These are phyloP conservation scores for Populus tremula DNA, from an alignment of 345 rosid genomes.

Conservation along the genomic window DNA sequence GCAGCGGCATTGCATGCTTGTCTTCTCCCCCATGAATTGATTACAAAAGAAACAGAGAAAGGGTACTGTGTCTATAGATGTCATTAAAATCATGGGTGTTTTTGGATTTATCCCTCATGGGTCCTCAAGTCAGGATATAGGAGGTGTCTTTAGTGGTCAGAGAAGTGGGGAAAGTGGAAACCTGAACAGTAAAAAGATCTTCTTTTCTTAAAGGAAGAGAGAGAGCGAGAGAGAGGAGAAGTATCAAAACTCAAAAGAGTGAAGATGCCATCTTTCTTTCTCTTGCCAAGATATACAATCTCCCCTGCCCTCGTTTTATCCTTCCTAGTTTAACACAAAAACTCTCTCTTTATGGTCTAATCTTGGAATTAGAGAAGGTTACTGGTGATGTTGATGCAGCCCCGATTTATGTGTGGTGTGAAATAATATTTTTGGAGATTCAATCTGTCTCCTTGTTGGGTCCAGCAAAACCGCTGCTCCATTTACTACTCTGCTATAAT, in stretches of 20 bases:
- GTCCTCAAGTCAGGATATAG: constrained; percentile 20
- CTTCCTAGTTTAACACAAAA: not conserved
- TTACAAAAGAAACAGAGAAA: not conserved
- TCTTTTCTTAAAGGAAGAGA: constrained; percentile 20
- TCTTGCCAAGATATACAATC: not conserved
- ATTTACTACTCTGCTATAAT: constrained; percentile 9
- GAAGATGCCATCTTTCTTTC: not conserved
- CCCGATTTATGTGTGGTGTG: constrained; percentile 3
- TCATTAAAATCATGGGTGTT: not conserved
- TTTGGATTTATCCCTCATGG: constrained; percentile 2
- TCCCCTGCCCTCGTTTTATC: not conserved
- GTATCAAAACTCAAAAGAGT: not conserved
- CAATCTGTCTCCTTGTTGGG: constrained; percentile 37
- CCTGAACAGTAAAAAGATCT: constrained; percentile 45
- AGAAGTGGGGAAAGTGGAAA: constrained; percentile 63
- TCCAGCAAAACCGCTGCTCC: constrained; percentile 38
- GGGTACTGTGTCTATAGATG: constrained; percentile 5
- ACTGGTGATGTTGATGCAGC: constrained; percentile 12
- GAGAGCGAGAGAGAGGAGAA: constrained; percentile 6
- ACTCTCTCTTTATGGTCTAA: constrained; percentile 1
- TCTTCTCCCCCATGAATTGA: not conserved
- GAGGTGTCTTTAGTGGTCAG: constrained; percentile 54
- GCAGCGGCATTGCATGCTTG: not conserved
- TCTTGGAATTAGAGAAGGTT: constrained; percentile 22
- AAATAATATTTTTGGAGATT: constrained; percentile 20